Evolutionary conservation across 495 filamentous ascomycete species (phyloP), one percentile per base, ranked within the genome.

Genomic region (Lepidopterella palustris): DNA sequence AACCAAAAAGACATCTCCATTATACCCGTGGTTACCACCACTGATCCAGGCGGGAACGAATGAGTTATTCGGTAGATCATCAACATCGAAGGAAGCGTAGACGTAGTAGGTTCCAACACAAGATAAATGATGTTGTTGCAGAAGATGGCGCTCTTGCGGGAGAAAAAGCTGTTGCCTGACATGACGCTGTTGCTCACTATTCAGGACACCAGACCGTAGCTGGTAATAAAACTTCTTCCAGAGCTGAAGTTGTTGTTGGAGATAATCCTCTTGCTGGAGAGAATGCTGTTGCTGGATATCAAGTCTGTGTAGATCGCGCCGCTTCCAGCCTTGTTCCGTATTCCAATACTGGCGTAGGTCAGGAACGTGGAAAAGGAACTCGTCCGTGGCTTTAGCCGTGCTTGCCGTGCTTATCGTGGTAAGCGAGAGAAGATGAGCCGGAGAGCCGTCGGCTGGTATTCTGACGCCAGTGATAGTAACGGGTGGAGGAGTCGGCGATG

Each of bases 291-390:
- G 57, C 18, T 9, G 23, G 45, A 59, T 24, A 53, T 39, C 42
- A 25, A 58, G 55, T 58, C 42, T 49, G 40, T 31, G 4, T 3
- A 49, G 5, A 27, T 58, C 45, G 42, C 55, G 55, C 5, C 9
- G 18, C 21, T 23, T 20, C 40, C 40, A 49, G 5, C 2, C 55
- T 6, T 21, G 40, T 50, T 58, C 53, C n/a, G 53, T 5, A 18
- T 26, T 26, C 55, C 55, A 58, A 31, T 58, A 58, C 20, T 35
- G 4, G 55, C 55, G 55, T 49, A 58, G 40, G 55, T 58, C 40
- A 31, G 55, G 55, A 49, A 58, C 25, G 27, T 58, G 55, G 55
- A 58, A 50, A 8, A 58, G 40, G 42, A 58, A 58, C 40, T 18
- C 25, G 55, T 58, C 39, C 24, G 23, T 58, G 39, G 40, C 39